These are phyloP conservation scores for Gillenia trifoliata DNA, from an alignment of 306 rosid species.

Conservation along the genomic window DNA sequence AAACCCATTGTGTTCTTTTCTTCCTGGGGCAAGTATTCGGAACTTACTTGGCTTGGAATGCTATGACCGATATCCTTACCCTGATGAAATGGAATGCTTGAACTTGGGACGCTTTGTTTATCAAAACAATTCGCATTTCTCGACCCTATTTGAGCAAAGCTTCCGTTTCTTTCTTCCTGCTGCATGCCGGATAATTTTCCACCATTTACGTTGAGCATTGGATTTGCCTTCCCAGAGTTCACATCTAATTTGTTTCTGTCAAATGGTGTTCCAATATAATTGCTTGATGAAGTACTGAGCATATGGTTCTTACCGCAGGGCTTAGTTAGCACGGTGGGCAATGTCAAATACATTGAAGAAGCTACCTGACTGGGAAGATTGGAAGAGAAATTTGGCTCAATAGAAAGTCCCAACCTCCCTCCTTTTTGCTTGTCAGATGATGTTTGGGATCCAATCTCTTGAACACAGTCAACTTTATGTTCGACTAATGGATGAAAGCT, in stretches of 20 bases:
- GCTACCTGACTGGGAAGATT: conserved; percentile 19
- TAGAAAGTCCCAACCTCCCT: conserved; percentile 3
- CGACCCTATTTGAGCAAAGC: conserved; percentile 5
- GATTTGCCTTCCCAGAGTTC: conserved; percentile 1
- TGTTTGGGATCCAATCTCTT: conserved; percentile 8
- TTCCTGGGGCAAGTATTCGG: conserved; percentile 1
- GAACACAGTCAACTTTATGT: conserved; percentile 2
- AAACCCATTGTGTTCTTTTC: conserved; percentile 8
- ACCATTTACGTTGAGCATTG: conserved; percentile 10
- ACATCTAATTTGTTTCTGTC: background rate
- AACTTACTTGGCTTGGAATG: conserved; percentile 19
- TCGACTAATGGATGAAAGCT: background rate
- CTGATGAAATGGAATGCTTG: conserved; percentile 20
- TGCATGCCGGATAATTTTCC: conserved; percentile 9
- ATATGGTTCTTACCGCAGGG: background rate
- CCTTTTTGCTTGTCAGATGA: conserved; percentile 6
- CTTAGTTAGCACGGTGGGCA: conserved; percentile 9
- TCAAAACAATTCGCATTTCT: background rate
- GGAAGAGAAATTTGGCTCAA: no score
- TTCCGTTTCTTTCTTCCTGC: conserved; percentile 18
- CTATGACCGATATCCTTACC: background rate
- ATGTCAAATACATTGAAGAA: conserved; percentile 24
- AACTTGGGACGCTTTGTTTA: conserved; percentile 5
- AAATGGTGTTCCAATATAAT: conserved; percentile 4
- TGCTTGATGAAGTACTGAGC: conserved; percentile 7